A percentile compares a stretch with the other conserved stretches of the same genome.
Evolutionary conservation across 345 rosid species (phyloP).

Genomic region (Rhodamnia argentea): DNA sequence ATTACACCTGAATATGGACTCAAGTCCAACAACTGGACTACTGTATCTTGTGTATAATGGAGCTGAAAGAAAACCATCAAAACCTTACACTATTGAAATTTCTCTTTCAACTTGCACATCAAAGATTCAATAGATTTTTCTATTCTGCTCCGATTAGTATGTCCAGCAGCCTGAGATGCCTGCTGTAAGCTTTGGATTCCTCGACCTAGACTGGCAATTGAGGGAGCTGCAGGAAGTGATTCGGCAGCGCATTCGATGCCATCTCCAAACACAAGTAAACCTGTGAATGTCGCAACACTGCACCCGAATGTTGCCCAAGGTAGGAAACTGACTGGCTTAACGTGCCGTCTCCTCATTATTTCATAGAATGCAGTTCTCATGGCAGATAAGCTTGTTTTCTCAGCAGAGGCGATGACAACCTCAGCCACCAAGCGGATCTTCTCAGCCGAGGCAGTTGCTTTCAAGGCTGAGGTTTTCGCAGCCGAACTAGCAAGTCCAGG

Average conservation of each 20-base stretch:
- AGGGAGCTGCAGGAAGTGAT: conserved; percentile 80
- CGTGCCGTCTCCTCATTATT: conserved; percentile 72
- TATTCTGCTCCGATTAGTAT: conserved; percentile 49
- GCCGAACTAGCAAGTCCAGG: conserved; percentile 69
- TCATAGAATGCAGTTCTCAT: conserved; percentile 89
- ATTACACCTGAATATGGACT: neutral
- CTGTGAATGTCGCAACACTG: conserved; percentile 63
- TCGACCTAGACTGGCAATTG: conserved; percentile 87
- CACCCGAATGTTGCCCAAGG: conserved; percentile 85
- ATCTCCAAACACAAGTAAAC: conserved; percentile 64
- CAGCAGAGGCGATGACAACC: conserved; percentile 67
- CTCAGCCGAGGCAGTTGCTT: conserved; percentile 70
- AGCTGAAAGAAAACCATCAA: neutral
- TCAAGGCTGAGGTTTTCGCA: conserved; percentile 45
- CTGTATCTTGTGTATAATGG: neutral
- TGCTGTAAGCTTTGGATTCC: conserved; percentile 69
- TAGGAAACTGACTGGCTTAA: conserved; percentile 46
- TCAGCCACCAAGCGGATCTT: conserved; percentile 68
- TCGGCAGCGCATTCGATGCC: conserved; percentile 90
- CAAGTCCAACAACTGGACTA: neutral
- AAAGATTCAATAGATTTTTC: conserved; percentile 70
- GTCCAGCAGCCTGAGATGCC: conserved; percentile 52
- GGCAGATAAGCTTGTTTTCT: conserved; percentile 91
- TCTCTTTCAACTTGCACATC: conserved; percentile 47
- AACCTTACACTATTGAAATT: conserved; percentile 21